These are phyloP conservation scores for Solanum chacoense DNA, from an alignment of 305 asterid genomes.

Conservation along the genomic window DNA sequence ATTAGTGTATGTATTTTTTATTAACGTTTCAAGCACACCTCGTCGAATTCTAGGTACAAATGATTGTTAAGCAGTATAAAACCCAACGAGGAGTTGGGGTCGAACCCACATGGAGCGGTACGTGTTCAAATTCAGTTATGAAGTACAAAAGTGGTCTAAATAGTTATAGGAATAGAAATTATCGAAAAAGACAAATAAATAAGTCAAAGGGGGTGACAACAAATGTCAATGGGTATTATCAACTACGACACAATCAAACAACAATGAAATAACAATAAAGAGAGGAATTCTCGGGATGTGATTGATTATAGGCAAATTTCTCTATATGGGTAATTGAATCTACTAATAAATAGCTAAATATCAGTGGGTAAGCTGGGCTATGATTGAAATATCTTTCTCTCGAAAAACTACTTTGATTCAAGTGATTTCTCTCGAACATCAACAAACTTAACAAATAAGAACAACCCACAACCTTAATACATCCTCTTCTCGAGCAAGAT, in stretches of 20 bases:
- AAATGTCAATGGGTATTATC: neutral
- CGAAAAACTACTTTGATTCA: neutral
- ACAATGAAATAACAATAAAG: neutral
- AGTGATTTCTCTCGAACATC: neutral
- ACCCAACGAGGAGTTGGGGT: neutral
- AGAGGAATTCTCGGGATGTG: neutral
- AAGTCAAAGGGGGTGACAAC: neutral
- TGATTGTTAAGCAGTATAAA: neutral
- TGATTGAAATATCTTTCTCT: neutral
- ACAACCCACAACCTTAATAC: neutral
- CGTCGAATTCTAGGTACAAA: neutral
- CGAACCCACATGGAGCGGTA: neutral
- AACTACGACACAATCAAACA: neutral
- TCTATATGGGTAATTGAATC: neutral
- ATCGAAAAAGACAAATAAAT: neutral
- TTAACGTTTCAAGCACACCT: neutral
- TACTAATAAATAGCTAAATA: too few species aligned
- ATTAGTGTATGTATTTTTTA: neutral
- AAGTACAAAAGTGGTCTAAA: neutral
- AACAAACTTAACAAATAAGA: neutral
- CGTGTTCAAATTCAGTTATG: neutral
- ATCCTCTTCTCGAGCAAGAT: neutral
- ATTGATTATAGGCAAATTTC: neutral
- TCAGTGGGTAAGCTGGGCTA: neutral
- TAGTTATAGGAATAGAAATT: neutral